Percentiles rank a stretch among this genome's conserved stretches.
Evolutionary conservation across 2,329 filamentous ascomycete genomes (phyloP).

Genomic region (Paecilomyces fulvus): DNA sequence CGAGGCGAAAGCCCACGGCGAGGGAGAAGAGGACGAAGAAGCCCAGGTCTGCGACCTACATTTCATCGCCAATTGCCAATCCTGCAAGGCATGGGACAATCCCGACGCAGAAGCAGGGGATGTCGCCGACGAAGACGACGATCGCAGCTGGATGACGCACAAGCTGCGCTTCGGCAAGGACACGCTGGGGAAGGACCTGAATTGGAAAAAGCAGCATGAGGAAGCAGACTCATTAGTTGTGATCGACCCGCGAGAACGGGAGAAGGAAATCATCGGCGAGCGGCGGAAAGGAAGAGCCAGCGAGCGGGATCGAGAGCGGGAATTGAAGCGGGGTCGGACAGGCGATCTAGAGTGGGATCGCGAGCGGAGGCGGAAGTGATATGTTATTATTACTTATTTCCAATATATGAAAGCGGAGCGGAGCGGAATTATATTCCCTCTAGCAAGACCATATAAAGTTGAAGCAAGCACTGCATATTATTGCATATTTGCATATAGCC

Average conservation of each 20-base stretch:
- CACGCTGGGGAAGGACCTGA: slow-evolving; percentile 79
- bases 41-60: slow-evolving; percentile 80
- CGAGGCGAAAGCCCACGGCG: slow-evolving; percentile 8
- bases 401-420: neutral
- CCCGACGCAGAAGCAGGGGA: slow-evolving; percentile 41
- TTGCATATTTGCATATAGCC: neutral
- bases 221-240: slow-evolving; percentile 64
- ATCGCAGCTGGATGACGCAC: slow-evolving; percentile 76
- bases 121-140: slow-evolving; percentile 36
- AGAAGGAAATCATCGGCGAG: slow-evolving; percentile 60
- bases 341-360: slow-evolving; percentile 30
- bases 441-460: neutral
- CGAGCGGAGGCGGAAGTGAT: slow-evolving; percentile 7
- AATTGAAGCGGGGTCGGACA: slow-evolving; percentile 11
- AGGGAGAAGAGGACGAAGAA: slow-evolving; percentile 48
- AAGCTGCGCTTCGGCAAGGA: slow-evolving; percentile 80
- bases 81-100: slow-evolving; percentile 76
- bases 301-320: slow-evolving; percentile 29
- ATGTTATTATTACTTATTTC: neutral
- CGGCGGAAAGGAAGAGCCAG: slow-evolving; percentile 52
- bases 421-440: neutral
- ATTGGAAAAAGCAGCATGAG: slow-evolving; percentile 83
- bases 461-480: neutral
- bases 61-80: slow-evolving; percentile 92
- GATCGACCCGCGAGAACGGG: slow-evolving; percentile 83